These are phyloP conservation scores for Umbilicus rupestris DNA, from an alignment of 164 flowering plant genomes.

Conservation along the genomic window DNA sequence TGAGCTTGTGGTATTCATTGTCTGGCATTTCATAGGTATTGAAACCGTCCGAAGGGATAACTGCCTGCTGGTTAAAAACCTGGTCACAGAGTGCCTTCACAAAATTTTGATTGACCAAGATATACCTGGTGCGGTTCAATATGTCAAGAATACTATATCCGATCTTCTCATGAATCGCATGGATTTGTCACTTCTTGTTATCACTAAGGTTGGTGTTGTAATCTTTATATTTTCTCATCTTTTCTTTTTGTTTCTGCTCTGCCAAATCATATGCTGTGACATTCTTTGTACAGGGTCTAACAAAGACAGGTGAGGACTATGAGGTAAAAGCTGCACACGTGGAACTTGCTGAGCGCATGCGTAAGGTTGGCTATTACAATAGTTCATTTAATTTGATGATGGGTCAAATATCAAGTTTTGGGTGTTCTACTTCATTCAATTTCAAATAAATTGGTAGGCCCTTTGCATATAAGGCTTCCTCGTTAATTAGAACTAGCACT, in stretches of 20 bases:
- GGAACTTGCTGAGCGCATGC: slow-evolving; percentile 99
- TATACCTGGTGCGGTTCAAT: slow-evolving; percentile 86
- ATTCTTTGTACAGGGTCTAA: slow-evolving; percentile 55
- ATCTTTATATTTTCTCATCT: not conserved
- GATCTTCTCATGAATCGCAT: slow-evolving; percentile 98
- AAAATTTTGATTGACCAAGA: slow-evolving; percentile 83
- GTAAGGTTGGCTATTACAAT: slow-evolving; percentile 47
- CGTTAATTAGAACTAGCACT: not conserved
- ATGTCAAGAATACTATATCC: slow-evolving; percentile 84
- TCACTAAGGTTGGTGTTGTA: slow-evolving; percentile 61
- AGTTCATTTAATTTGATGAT: not conserved
- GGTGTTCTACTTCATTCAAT: not conserved
- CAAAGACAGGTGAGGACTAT: slow-evolving; percentile 96
- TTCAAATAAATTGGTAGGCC: not conserved
- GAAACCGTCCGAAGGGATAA: slow-evolving; percentile 98
- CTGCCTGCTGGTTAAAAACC: slow-evolving; percentile 85
- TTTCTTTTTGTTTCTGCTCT: not conserved
- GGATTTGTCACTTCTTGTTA: slow-evolving; percentile 94
- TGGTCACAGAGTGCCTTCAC: slow-evolving; percentile 91
- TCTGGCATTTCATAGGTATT: slow-evolving; percentile 51
- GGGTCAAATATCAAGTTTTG: not conserved
- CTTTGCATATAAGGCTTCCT: not conserved
- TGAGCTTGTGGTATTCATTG: slow-evolving; percentile 3
- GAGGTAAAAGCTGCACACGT: slow-evolving; percentile 97
- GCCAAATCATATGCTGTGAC: not conserved